Conservation (phyloP, 257 asterid genomes). For the Capsicum chinense region DNA sequence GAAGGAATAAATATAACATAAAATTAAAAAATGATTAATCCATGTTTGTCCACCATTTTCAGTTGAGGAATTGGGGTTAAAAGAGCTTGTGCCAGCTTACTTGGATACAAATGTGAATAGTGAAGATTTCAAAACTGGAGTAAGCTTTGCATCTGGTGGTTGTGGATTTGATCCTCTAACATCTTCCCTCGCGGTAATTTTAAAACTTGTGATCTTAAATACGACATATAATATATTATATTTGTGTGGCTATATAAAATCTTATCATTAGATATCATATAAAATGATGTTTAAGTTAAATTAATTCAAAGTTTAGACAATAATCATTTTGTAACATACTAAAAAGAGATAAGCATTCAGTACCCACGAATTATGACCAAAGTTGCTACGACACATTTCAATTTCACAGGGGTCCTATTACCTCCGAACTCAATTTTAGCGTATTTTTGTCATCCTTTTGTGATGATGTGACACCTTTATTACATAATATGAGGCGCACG, state of each 20-base stretch:
- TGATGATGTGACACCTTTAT: no score
- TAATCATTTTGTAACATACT: neutral
- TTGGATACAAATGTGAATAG: constrained; percentile 56
- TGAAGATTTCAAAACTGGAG: constrained; percentile 68
- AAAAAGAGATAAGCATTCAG: no score
- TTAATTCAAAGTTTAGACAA: neutral
- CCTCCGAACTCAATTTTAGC: no score
- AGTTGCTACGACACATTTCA: no score
- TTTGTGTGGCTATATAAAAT: neutral
- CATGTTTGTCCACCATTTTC: constrained; percentile 30
- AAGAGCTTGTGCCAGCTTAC: constrained; percentile 67
- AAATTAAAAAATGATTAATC: no score
- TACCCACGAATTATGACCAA: no score
- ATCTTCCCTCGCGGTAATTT: constrained; percentile 42
- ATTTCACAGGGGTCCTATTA: no score
- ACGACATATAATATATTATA: neutral
- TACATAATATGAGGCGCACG: no score
- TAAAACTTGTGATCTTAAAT: neutral
- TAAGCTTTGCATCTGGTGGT: constrained; percentile 92
- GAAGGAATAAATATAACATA: no score
- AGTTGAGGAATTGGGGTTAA: constrained; percentile 69
- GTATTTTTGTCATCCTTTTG: no score
- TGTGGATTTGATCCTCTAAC: constrained; percentile 72
- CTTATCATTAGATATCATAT: neutral
- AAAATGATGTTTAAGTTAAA: no score